phyloP scores from a whole-genome alignment of 176 grass and related monocot genomes.

The Musa itinerans region DNA sequence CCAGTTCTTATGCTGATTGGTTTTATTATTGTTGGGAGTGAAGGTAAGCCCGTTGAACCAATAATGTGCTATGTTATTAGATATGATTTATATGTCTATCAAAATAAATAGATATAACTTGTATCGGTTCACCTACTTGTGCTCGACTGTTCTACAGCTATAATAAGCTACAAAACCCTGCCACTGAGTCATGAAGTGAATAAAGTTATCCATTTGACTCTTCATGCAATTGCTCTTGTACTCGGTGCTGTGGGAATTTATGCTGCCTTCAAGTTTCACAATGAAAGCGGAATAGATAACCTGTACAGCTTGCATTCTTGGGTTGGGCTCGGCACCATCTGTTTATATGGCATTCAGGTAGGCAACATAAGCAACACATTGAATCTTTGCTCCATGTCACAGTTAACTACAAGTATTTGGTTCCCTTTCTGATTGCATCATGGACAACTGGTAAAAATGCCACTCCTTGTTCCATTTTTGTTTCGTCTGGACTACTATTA shows the following conservation, averaged over 20 bases:
- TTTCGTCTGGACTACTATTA: constrained; percentile 16
- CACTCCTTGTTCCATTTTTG: constrained; percentile 43
- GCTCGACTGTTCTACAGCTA: constrained; percentile 37
- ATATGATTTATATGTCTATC: not conserved
- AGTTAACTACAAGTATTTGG: not conserved
- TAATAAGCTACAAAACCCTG: constrained; percentile 63
- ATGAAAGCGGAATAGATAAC: constrained; percentile 86
- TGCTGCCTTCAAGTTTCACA: constrained; percentile 79
- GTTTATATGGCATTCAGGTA: constrained; percentile 64
- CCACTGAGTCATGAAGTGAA: constrained; percentile 62
- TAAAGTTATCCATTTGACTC: constrained; percentile 55
- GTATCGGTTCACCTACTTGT: not conserved
- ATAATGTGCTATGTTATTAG: not conserved
- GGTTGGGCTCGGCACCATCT: constrained; percentile 74
- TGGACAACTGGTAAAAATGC: constrained; percentile 57
- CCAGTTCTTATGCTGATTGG: constrained; percentile 96
- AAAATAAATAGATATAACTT: not conserved
- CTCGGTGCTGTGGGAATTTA: constrained; percentile 75
- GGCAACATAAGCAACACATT: not conserved
- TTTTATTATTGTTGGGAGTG: constrained; percentile 69
- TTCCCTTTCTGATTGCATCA: not conserved
- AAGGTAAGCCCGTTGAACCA: constrained; percentile 33
- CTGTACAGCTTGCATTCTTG: constrained; percentile 91
- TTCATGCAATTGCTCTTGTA: constrained; percentile 53
- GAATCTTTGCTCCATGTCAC: not conserved